Conservation (phyloP, 2,329 filamentous ascomycete species). For the Apiospora malaysiana region DNA sequence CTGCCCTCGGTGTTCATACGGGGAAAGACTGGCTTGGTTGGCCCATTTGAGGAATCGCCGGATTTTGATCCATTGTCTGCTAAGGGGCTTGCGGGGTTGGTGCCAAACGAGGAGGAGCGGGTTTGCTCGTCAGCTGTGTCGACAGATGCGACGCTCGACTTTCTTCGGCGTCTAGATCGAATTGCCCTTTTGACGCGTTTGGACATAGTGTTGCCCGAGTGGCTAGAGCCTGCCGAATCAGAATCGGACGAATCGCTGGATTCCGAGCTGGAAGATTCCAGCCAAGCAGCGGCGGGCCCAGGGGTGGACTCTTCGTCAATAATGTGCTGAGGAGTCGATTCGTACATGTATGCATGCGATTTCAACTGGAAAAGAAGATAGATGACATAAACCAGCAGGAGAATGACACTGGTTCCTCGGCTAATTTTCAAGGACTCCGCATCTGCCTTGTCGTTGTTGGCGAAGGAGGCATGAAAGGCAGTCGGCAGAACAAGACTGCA, state of each 20-base stretch:
- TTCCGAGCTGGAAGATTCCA: slow-evolving; percentile 72
- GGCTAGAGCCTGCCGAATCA: slow-evolving; percentile 73
- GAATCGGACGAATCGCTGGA: slow-evolving; percentile 63
- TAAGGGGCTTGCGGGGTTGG: slow-evolving; percentile 40
- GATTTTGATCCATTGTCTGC: slow-evolving; percentile 45
- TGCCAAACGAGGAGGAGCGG: slow-evolving; percentile 50
- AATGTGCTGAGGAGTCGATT: slow-evolving; percentile 88
- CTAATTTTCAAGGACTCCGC: slow-evolving; percentile 80
- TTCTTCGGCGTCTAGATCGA: slow-evolving; percentile 72
- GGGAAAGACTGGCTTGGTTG: slow-evolving; percentile 36
- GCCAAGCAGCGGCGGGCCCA: slow-evolving; percentile 80
- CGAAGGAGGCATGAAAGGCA: slow-evolving; percentile 90
- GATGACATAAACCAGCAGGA: slow-evolving; percentile 80
- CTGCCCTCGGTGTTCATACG: slow-evolving; percentile 46
- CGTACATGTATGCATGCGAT: slow-evolving; percentile 90
- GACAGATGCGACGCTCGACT: slow-evolving; percentile 75
- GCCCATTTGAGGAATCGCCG: slow-evolving; percentile 46
- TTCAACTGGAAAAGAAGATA: slow-evolving; percentile 92
- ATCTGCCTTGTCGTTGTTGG: slow-evolving; percentile 66
- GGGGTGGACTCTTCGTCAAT: slow-evolving; percentile 92
- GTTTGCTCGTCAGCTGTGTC: slow-evolving; percentile 54
- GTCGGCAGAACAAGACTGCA: slow-evolving; percentile 89
- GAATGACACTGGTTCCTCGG: slow-evolving; percentile 83
- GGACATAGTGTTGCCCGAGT: slow-evolving; percentile 67
- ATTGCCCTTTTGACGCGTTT: slow-evolving; percentile 80